Base-by-base conservation (phyloP, 2,329 filamentous ascomycete species). In the Trichoderma citrinoviride region DNA sequence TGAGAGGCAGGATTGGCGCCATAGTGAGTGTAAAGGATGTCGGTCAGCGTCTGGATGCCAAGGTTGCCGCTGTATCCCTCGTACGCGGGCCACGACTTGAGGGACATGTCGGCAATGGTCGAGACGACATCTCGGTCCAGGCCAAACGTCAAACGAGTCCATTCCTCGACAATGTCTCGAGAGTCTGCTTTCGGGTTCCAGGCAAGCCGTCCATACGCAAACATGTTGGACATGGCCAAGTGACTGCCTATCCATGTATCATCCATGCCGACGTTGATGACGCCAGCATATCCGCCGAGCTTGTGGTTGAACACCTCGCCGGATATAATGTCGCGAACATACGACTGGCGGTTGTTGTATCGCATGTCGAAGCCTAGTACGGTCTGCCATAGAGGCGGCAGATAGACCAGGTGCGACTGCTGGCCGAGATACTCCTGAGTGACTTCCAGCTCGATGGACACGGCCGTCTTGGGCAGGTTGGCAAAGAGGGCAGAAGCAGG, bases 201-300 rank as follows among this genome's bases (percentile, higher is more conserved):
- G 0, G 88, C 87, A 17, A 91, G 73, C 2, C 82, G 81, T 10
- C 89, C 89, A 69, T 86, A 92, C 0, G 87, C 87, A 69, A 90
- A 91, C 1, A 91, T 76, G 71, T 91, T 91, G 0, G 86, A 87
- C 87, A 91, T 89, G 55, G 88, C 81, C 0, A 91, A 77, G 72
- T 90, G 87, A 65, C 84, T 87, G 10, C 89, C 89, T 0, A 91
- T 78, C 89, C 89, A 92, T 25, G 58, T 61, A 21, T 61, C 58
- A 21, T 53, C 25, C 23, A 53, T 43, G 5, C 58, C 58, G n/a
- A 61, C 46, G 19, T 61, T 61, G 37, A 61, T 53, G 33, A 61
- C 58, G 23, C 58, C 58, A 27, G 58, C 58, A 44, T 52, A 61
- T 12, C 58, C 58, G 3, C 58, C 49, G 14, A 61, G 47, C 3